Percentiles rank a stretch among this genome's conserved stretches.
Conservation (phyloP, 805 yeast species). For the Zygosaccharomyces gambellarensis region DNA sequence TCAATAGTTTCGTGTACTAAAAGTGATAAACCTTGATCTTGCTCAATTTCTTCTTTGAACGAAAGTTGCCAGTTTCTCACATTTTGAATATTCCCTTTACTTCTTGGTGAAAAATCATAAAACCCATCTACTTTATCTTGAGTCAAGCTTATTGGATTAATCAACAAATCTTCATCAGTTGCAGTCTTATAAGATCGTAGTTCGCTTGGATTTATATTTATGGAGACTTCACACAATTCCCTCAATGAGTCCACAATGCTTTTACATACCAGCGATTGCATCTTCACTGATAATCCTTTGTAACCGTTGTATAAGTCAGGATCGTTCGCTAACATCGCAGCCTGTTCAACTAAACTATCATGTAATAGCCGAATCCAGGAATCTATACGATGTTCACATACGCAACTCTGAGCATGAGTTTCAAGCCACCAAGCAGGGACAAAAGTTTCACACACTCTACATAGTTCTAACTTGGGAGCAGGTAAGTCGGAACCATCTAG, state of each 20-base stretch:
- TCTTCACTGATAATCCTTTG: conserved; percentile 45
- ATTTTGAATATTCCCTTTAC: conserved; percentile 50
- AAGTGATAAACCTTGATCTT: conserved; percentile 56
- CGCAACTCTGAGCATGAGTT: conserved; percentile 80
- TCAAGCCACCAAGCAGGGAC: conserved; percentile 98
- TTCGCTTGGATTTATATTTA: conserved; percentile 69
- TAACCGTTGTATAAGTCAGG: conserved; percentile 40
- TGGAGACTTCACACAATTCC: conserved; percentile 70
- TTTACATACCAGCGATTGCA: conserved; percentile 13
- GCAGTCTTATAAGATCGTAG: conserved; percentile 32
- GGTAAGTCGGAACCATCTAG: conserved; percentile 64
- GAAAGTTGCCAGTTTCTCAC: conserved; percentile 34
- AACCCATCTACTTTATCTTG: conserved; percentile 14
- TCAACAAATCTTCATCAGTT: conserved; percentile 16
- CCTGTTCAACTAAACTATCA: conserved; percentile 71
- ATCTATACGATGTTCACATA: conserved; percentile 76
- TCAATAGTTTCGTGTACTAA: conserved; percentile 64
- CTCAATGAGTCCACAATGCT: conserved; percentile 25
- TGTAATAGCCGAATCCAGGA: conserved; percentile 71
- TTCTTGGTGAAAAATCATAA: conserved; percentile 52
- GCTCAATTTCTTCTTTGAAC: conserved; percentile 19
- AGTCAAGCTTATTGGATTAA: conserved; percentile 12
- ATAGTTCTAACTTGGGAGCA: conserved; percentile 73
- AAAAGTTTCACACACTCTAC: conserved; percentile 85
- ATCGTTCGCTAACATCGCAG: conserved; percentile 40